Evolutionary conservation across 108 stramenopile genomes (phyloP), one percentile per base, ranked within the genome.

Genomic region (Pseudonitzschia multiseries): DNA sequence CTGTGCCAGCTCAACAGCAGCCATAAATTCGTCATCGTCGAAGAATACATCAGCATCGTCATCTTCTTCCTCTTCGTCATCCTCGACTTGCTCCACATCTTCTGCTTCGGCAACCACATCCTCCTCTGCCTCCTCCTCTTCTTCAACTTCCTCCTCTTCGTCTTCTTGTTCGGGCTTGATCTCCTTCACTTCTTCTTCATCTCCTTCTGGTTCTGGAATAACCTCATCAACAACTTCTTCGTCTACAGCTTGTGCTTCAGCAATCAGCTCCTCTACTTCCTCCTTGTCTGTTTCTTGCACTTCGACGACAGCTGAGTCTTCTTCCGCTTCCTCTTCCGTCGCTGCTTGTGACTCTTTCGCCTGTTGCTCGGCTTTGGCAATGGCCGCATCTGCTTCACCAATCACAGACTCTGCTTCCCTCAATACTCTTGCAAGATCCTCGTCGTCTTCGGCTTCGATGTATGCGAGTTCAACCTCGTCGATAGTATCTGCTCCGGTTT

Each of bases 11-110:
- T 71, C 71, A 26, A 84, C 68, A 43, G 83, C 75, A 52, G 72
- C 79, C 50, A 65, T 51, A 72, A 79, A 84, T 31, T 84, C 79
- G 24, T 84, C 79, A 26, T 84, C 79, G 50, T 62, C 67, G 33
- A 62, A 62, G n/a, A 62, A 40, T 18, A 75, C 27, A 14, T 69
- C 72, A 14, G 73, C 72, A 28, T 72, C 68, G 14, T 67, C 72
- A 3, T 41, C 68, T 28, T 61, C 72, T 0, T 48, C 48, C 40
- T 73, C 72, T 41, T 59, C 54, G 26, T 54, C 69, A 24, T 76
- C 80, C 50, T 66, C 73, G 21, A 40, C 64, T 32, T 17, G 9
- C 4, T 13, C 29, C 54, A 9, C 12, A 36, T 72, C 71, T 61
- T 57, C 71, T 12, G 36, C 41, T 28, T 59, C 57, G 44, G 57